Conservation (phyloP, 768 basidiomycete species). For the Xerocomellus amylosporus region DNA sequence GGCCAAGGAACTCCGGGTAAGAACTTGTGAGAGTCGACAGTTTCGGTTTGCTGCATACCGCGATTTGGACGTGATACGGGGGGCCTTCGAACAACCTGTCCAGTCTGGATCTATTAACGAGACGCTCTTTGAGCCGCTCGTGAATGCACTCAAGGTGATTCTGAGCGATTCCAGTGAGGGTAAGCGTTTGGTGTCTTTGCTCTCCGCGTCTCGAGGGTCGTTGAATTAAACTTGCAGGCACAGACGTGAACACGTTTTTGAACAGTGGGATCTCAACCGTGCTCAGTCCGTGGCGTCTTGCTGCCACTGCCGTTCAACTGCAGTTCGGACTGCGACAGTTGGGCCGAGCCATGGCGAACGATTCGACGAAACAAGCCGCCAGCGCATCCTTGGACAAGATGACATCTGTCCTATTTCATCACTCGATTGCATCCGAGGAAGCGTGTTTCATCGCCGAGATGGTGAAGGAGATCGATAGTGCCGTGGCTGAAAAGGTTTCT, state of each 20-base stretch:
- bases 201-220: no score
- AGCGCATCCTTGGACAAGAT: constrained; percentile 63
- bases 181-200: constrained; percentile 27
- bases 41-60: constrained; percentile 76
- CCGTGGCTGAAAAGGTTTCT: constrained; percentile 64
- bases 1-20: constrained; percentile 50
- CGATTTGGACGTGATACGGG: constrained; percentile 66
- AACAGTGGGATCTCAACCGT: constrained; percentile 64
- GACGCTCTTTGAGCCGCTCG: constrained; percentile 56
- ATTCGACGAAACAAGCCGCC: constrained; percentile 49
- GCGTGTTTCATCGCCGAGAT: constrained; percentile 84
- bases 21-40: constrained; percentile 58
- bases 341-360: constrained; percentile 62
- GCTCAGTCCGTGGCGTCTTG: constrained; percentile 80
- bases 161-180: constrained; percentile 62
- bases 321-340: constrained; percentile 74
- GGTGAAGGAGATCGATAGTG: constrained; percentile 62
- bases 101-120: constrained; percentile 48
- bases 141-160: constrained; percentile 65
- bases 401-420: constrained; percentile 64
- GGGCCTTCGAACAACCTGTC: constrained; percentile 64
- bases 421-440: constrained; percentile 73
- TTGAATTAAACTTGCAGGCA: constrained; percentile 15
- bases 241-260: constrained; percentile 47
- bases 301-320: constrained; percentile 76